These are phyloP conservation scores for Paracamarosporium sp. DNA, from an alignment of 2,329 filamentous ascomycete genomes.

Conservation along the genomic window DNA sequence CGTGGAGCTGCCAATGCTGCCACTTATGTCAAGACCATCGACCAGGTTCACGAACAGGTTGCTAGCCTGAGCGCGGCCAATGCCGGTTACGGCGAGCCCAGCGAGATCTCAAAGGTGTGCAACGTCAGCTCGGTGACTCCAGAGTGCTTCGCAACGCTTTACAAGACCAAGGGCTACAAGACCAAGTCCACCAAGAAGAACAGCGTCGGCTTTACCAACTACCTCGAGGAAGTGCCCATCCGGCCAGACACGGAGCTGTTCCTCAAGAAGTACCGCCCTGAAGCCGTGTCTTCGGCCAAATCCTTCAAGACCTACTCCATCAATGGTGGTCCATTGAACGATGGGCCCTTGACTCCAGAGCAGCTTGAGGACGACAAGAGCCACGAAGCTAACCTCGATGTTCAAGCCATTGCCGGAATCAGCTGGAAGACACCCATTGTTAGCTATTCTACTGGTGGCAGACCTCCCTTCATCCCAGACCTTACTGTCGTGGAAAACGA, in stretches of 20 bases:
- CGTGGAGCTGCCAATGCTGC: constrained; percentile 29
- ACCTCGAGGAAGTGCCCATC: constrained; percentile 57
- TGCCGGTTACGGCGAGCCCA: constrained; percentile 29
- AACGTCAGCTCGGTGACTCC: constrained; percentile 61
- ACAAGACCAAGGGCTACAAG: constrained; percentile 62
- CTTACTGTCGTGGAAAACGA: constrained; percentile 55
- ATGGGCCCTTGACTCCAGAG: constrained; percentile 46
- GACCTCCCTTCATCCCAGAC: constrained; percentile 60
- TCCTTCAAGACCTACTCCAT: constrained; percentile 66
- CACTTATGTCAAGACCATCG: constrained; percentile 29
- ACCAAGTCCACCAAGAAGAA: constrained; percentile 53
- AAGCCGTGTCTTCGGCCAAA: constrained; percentile 53
- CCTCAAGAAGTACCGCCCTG: constrained; percentile 61
- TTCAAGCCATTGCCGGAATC: constrained; percentile 66
- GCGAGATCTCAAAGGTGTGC: constrained; percentile 52
- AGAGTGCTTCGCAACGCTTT: constrained; percentile 61
- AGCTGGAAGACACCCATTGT: constrained; percentile 61
- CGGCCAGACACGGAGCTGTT: constrained; percentile 65
- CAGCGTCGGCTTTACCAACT: constrained; percentile 57
- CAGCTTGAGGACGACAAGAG: constrained; percentile 43
- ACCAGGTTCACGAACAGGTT: constrained; percentile 8
- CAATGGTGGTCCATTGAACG: constrained; percentile 60
- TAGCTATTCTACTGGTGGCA: constrained; percentile 67
- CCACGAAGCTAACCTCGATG: constrained; percentile 69
- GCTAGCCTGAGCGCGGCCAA: constrained; percentile 9